Conservation (phyloP, 2,329 filamentous ascomycete species). For the Cryoendolithus antarcticus region DNA sequence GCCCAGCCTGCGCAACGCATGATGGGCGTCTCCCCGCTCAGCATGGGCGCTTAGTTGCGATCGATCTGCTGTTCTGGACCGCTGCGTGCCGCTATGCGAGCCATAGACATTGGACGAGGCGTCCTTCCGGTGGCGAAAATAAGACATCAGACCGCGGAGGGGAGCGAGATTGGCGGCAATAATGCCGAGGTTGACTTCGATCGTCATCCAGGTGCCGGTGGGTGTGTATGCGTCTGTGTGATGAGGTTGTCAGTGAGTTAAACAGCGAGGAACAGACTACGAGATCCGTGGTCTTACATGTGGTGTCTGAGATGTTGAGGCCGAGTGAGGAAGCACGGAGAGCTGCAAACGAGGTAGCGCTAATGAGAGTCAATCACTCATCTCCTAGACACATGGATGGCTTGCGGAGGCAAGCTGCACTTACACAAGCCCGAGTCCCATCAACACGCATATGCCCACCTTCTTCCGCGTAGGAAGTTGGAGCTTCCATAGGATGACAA, state of each 20-base stretch:
- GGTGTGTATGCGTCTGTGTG: conserved; percentile 12
- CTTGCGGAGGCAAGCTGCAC: neutral
- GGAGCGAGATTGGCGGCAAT: conserved; percentile 17
- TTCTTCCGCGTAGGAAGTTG: conserved; percentile 14
- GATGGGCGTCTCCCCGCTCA: too few species aligned
- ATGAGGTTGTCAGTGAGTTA: neutral
- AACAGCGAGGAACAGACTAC: neutral
- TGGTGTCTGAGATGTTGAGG: conserved; percentile 12
- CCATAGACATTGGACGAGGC: too few species aligned
- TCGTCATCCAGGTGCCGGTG: conserved; percentile 18
- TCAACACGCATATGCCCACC: conserved; percentile 14
- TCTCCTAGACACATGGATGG: too few species aligned
- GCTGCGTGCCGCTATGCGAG: too few species aligned
- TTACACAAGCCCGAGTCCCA: conserved; percentile 11
- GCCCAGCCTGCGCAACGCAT: too few species aligned
- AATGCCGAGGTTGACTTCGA: conserved; percentile 18
- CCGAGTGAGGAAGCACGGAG: conserved; percentile 15
- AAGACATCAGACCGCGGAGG: too few species aligned
- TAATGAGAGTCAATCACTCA: neutral
- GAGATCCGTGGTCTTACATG: conserved; percentile 3
- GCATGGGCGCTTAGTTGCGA: too few species aligned
- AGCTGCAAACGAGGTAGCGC: conserved; percentile 9
- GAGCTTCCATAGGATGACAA: conserved; percentile 15
- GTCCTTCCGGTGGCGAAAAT: too few species aligned
- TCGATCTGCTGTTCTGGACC: too few species aligned